Evolutionary conservation across 2,329 filamentous ascomycete species (phyloP).

Genomic region (Pseudogymnoascus sp.): DNA sequence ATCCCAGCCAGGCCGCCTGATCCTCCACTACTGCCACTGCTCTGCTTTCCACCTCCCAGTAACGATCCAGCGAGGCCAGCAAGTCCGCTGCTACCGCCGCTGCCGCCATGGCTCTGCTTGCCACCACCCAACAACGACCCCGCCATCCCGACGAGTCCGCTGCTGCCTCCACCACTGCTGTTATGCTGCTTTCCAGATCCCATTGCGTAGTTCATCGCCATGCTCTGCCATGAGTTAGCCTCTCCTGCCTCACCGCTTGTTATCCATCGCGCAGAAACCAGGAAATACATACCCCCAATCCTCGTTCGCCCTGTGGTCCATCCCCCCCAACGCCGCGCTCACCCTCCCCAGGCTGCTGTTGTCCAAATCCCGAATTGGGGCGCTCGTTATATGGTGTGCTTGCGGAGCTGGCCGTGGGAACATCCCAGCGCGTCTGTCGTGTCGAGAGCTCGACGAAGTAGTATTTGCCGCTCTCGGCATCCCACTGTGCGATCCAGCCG

Average conservation of each 20-base stretch:
- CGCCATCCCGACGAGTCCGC: conserved; percentile 23
- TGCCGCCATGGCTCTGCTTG: conserved; percentile 20
- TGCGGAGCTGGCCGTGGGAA: conserved; percentile 56
- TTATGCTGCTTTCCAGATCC: conserved; percentile 21
- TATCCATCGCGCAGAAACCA: neutral
- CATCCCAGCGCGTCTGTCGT: conserved; percentile 67
- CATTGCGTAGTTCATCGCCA: conserved; percentile 26
- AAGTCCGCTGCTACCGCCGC: conserved; percentile 32
- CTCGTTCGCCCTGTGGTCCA: conserved; percentile 51
- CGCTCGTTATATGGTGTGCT: conserved; percentile 38
- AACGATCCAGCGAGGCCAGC: conserved; percentile 44
- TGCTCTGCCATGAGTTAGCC: conserved; percentile 13
- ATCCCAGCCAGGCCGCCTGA: neutral
- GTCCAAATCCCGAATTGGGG: conserved; percentile 29
- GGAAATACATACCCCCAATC: conserved; percentile 52
- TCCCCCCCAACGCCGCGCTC: conserved; percentile 38
- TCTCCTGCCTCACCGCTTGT: neutral
- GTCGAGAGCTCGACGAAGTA: conserved; percentile 68
- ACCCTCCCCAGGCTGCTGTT: conserved; percentile 19
- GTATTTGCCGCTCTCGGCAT: conserved; percentile 56
- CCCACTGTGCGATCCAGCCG: conserved; percentile 66
- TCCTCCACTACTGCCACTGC: conserved; percentile 5
- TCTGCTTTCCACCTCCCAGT: conserved; percentile 41
- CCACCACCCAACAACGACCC: conserved; percentile 18
- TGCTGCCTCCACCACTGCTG: conserved; percentile 12